phyloP scores from a whole-genome alignment of 106 monocot genomes.

The Gastrodia elata region DNA sequence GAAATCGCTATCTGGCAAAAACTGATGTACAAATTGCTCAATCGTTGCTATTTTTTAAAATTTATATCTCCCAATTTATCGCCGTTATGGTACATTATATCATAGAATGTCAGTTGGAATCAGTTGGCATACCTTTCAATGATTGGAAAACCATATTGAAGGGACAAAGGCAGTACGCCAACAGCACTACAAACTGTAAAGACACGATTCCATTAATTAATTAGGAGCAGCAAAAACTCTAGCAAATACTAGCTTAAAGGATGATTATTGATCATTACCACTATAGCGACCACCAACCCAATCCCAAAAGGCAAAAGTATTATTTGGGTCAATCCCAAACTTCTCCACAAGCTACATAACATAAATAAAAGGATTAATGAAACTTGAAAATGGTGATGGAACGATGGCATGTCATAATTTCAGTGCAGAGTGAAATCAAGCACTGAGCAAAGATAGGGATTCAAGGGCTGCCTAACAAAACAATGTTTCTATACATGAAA shows the following conservation, averaged over 20 bases:
- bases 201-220: slow-evolving; percentile 10
- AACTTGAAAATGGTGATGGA: neutral
- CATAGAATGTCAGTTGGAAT: neutral
- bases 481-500: neutral
- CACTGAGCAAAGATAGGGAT: neutral
- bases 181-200: slow-evolving; percentile 98
- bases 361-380: neutral
- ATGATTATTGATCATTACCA: slow-evolving; percentile 32
- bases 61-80: neutral
- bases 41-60: neutral
- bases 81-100: neutral
- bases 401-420: neutral
- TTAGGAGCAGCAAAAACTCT: neutral
- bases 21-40: neutral
- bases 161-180: slow-evolving; percentile 87
- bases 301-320: slow-evolving; percentile 98
- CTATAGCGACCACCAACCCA: slow-evolving; percentile 99
- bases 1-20: neutral
- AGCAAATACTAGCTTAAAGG: neutral
- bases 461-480: neutral
- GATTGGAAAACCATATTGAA: slow-evolving; percentile 92
- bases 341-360: slow-evolving; percentile 73
- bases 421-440: neutral
- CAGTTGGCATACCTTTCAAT: slow-evolving; percentile 69
- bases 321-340: slow-evolving; percentile 88